Conservation (phyloP, 2,329 filamentous ascomycete species). For the Ilyonectria robusta region DNA sequence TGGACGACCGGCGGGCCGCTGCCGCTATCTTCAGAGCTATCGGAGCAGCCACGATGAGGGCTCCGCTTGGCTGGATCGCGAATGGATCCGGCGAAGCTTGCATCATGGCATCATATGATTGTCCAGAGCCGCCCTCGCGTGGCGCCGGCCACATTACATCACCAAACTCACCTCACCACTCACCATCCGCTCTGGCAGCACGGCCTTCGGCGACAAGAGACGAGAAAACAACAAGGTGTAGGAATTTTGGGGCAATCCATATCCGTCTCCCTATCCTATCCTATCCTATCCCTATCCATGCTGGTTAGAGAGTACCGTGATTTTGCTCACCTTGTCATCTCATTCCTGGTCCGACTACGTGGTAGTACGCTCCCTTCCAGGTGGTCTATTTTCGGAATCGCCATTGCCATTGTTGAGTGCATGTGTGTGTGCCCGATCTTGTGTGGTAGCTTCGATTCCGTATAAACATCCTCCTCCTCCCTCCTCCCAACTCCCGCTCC, state of each 20-base stretch:
- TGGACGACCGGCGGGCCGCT: conserved; percentile 19
- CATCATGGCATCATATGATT: conserved; percentile 49
- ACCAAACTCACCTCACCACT: conserved; percentile 35
- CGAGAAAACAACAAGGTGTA: conserved; percentile 3
- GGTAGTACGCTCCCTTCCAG: conserved; percentile 7
- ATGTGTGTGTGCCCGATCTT: background rate
- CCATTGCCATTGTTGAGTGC: conserved; percentile 10
- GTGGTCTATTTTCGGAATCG: conserved; percentile 25
- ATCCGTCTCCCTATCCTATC: conserved; percentile 14
- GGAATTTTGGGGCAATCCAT: conserved; percentile 24
- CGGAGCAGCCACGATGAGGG: conserved; percentile 10
- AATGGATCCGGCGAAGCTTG: conserved; percentile 36
- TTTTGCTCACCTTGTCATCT: conserved; percentile 21
- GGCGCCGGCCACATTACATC: conserved; percentile 45
- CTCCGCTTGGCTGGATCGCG: conserved; percentile 8
- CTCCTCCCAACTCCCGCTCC: conserved; percentile 30
- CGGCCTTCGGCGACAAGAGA: conserved; percentile 7
- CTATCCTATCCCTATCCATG: conserved; percentile 4
- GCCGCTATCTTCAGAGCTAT: conserved; percentile 22
- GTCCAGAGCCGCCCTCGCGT: conserved; percentile 40
- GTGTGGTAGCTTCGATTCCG: conserved; percentile 27
- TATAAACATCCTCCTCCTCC: conserved; percentile 45
- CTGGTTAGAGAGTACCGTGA: conserved; percentile 26
- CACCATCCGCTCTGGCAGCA: conserved; percentile 10
- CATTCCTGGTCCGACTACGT: conserved; percentile 20